phyloP scores from a whole-genome alignment of 2,329 filamentous ascomycete genomes.

The Clonostachys rosea region DNA sequence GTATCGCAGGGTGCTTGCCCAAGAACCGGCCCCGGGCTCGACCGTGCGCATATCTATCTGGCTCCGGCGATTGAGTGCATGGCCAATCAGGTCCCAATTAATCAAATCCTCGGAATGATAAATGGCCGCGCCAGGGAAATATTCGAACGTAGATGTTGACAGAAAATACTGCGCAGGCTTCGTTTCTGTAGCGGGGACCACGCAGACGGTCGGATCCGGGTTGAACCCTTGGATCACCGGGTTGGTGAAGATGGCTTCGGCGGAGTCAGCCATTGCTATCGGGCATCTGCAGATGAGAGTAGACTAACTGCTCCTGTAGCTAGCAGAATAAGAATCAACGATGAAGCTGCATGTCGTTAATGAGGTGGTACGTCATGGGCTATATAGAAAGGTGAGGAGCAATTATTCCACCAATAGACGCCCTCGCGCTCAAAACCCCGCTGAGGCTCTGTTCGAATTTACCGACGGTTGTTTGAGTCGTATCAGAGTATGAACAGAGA shows the following conservation, averaged over 20 bases:
- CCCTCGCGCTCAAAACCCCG: too few species aligned
- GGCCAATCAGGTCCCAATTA: conserved; percentile 46
- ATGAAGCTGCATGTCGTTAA: too few species aligned
- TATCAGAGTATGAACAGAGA: too few species aligned
- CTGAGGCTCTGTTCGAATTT: too few species aligned
- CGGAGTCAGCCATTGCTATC: too few species aligned
- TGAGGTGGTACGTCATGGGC: too few species aligned
- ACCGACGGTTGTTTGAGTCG: too few species aligned
- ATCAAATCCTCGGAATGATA: conserved; percentile 50
- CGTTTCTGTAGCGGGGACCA: conserved; percentile 20
- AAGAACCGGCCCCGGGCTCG: conserved; percentile 44
- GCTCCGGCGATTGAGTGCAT: conserved; percentile 42
- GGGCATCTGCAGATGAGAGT: too few species aligned
- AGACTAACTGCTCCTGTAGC: too few species aligned
- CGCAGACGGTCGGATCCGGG: conserved; percentile 50
- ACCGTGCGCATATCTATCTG: conserved; percentile 47
- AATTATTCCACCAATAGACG: too few species aligned
- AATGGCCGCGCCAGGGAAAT: conserved; percentile 56
- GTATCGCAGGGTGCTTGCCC: conserved; percentile 42
- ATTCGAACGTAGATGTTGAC: conserved; percentile 58
- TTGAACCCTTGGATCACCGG: conserved; percentile 58
- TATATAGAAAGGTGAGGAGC: too few species aligned
- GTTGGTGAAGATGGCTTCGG: conserved; percentile 28
- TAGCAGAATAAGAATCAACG: too few species aligned
- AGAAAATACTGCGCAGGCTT: conserved; percentile 42